Conservation (phyloP, 768 basidiomycete genomes). For the Lepiota venenata region DNA sequence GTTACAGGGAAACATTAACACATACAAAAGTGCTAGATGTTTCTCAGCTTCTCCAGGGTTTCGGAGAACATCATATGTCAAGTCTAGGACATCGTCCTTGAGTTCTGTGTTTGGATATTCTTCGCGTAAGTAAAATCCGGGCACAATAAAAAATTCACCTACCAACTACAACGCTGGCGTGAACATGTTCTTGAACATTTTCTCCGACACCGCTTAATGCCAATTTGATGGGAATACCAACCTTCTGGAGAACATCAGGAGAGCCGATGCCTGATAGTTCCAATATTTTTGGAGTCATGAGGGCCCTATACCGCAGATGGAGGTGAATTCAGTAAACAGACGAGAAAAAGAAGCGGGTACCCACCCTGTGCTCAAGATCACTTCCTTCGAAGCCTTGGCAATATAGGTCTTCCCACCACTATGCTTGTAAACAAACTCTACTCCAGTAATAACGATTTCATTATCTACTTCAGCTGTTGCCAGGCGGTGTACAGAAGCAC, state of each 20-base stretch:
- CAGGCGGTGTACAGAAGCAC: background rate
- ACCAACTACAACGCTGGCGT: background rate
- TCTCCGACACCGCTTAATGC: conserved; percentile 16
- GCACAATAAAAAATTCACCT: no score
- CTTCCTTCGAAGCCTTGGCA: conserved; percentile 8
- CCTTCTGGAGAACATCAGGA: conserved; percentile 9
- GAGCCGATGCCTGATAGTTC: conserved; percentile 18
- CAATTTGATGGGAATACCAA: conserved; percentile 14
- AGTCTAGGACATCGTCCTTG: background rate
- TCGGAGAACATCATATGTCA: background rate
- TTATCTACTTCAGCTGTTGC: conserved; percentile 2
- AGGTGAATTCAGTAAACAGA: background rate
- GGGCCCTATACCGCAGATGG: background rate
- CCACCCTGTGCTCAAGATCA: conserved; percentile 15
- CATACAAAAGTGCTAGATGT: background rate
- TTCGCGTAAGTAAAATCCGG: no score
- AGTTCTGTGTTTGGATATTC: no score
- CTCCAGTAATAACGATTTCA: conserved; percentile 8
- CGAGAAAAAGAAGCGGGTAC: background rate
- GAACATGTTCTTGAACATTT: conserved; percentile 15
- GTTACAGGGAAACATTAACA: no score
- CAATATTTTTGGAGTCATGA: conserved; percentile 16
- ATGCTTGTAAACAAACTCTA: no score
- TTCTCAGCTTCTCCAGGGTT: background rate
- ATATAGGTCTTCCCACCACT: no score